Base-by-base conservation (phyloP, 1,139 yeast genomes). In the Yamadazyma conglobata region DNA sequence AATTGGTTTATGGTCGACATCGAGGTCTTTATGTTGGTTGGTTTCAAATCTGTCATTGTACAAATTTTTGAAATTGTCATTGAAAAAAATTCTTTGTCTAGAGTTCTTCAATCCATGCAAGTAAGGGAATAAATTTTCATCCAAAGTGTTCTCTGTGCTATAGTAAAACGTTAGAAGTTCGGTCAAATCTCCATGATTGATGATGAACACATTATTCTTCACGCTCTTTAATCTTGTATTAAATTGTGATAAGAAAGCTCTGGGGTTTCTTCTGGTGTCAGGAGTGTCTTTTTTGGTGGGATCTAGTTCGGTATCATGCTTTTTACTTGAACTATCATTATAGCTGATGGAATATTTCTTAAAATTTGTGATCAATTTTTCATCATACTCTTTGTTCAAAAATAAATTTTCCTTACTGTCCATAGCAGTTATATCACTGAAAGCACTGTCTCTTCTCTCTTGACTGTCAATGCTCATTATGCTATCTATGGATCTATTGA, bases 51-150 rank as follows among this genome's bases (percentile, higher is more conserved):
- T 24, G 19, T 42, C 46, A 32, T 39, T 35, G 22, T 33, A 21
- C 10, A 24, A 11, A 24, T 43, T 43, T 15, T 25, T 25, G 20
- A 40, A 44, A 15, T 37, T 15, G 11, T 41, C 34, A 22, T 44
- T 45, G 31, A 41, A 45, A 27, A 43, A 63, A 1, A 51, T 50
- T 19, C 64, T 48, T 38, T 61, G 69, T 27, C 47, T 44, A 8
- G 44, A 28, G 27, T 47, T 50, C 33, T 47, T 43, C 24, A 63
- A 42, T 0, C 68, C 70, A 44, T 64, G 70, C 25, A 64, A 48
- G 34, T 58, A 64, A 1, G 71, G 71, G 32, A 64, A 64, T 39
- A 60, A 39, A 14, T 44, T 42, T 5, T 36, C 33, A 8, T 52
- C 52, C 15, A 54, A 40, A 10, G 39, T 32, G 28, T 48, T 49